These are phyloP conservation scores for Panellus pusillus DNA, from an alignment of 768 basidiomycete species.

Conservation along the genomic window DNA sequence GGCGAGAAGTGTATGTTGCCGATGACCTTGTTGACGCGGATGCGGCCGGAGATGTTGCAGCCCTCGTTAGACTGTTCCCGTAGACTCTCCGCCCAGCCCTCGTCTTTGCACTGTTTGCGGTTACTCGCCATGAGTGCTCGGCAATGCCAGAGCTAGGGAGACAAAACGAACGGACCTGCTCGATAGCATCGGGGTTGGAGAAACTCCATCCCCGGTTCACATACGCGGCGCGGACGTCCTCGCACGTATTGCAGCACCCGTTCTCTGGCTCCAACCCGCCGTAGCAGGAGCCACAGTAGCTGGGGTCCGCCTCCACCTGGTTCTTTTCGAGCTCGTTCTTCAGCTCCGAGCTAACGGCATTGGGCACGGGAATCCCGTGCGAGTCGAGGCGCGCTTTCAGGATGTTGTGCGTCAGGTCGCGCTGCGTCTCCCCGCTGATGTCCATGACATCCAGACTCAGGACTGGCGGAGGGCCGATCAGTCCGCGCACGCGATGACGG, in stretches of 20 bases:
- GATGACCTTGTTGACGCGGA: conserved; percentile 95
- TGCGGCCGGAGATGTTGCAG: conserved; percentile 87
- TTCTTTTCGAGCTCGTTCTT: conserved; percentile 87
- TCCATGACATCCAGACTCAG: conserved; percentile 97
- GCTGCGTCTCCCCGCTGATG: conserved; percentile 93
- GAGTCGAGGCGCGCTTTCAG: conserved; percentile 75
- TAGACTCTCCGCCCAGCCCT: conserved; percentile 94
- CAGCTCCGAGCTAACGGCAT: conserved; percentile 59
- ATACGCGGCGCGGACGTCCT: conserved; percentile 90
- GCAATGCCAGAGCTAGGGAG: background rate
- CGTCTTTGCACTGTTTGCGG: conserved; percentile 71
- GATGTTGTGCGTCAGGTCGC: conserved; percentile 88
- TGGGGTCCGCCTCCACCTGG: conserved; percentile 54
- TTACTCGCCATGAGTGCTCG: background rate
- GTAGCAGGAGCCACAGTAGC: conserved; percentile 95
- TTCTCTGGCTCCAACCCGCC: conserved; percentile 73
- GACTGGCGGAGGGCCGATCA: conserved; percentile 49
- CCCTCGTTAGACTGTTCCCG: conserved; percentile 92
- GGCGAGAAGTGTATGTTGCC: conserved; percentile 96
- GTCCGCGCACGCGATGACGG: conserved; percentile 10
- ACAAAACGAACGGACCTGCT: conserved; percentile 63
- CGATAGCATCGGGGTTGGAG: conserved; percentile 82
- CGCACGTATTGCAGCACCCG: conserved; percentile 96
- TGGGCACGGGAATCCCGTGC: conserved; percentile 58
- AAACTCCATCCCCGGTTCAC: conserved; percentile 95